phyloP scores from a whole-genome alignment of 805 yeast genomes.

The Pichia pseudocactophila region DNA sequence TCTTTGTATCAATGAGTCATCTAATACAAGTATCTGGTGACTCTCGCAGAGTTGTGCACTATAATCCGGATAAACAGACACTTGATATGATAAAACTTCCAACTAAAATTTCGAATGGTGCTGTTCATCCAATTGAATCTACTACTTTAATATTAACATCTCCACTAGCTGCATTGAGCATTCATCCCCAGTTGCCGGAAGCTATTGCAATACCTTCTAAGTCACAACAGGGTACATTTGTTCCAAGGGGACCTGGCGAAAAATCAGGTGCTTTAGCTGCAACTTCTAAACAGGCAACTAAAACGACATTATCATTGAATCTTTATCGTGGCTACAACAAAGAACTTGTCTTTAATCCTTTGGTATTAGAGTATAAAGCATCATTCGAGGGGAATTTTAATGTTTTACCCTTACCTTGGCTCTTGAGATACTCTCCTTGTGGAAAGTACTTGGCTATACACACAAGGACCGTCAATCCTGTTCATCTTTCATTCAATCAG shows the following conservation, averaged over 20 bases:
- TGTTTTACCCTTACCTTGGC: constrained; percentile 3
- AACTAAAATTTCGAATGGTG: background rate
- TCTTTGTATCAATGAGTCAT: background rate
- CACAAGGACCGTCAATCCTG: background rate
- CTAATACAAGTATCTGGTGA: background rate
- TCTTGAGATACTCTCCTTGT: constrained; percentile 9
- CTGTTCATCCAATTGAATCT: background rate
- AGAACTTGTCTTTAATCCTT: constrained; percentile 1
- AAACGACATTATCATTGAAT: background rate
- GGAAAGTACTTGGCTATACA: constrained; percentile 9
- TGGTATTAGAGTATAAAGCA: constrained; percentile 1
- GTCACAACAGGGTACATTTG: background rate
- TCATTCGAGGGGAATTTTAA: background rate
- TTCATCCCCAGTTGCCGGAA: background rate
- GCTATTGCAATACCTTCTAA: background rate
- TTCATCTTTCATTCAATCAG: background rate
- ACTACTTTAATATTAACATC: background rate
- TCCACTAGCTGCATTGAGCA: background rate
- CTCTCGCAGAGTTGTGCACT: background rate
- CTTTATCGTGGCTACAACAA: background rate
- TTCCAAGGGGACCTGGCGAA: background rate
- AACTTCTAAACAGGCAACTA: background rate
- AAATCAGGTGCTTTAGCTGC: background rate
- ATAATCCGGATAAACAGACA: background rate
- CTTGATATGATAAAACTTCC: background rate